Evolutionary conservation across 2,329 filamentous ascomycete species (phyloP).

Genomic region (Knufia petricola): DNA sequence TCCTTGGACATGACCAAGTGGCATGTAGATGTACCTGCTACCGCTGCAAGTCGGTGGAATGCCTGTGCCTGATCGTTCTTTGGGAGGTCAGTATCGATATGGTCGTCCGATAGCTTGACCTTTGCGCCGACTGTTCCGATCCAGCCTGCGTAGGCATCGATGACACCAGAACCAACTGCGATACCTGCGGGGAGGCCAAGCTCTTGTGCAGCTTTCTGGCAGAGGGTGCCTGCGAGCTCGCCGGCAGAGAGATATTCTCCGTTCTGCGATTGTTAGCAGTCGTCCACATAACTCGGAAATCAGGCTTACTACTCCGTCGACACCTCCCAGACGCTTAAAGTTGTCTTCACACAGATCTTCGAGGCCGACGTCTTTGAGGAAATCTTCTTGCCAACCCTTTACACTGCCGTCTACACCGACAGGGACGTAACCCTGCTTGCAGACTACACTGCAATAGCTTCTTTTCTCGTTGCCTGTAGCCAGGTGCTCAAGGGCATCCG

Average conservation of each 20-base stretch:
- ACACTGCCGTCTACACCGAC: conserved; percentile 96
- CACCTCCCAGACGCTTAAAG: conserved; percentile 87
- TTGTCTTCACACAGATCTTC: conserved; percentile 72
- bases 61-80: conserved; percentile 86
- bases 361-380: conserved; percentile 78
- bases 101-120: conserved; percentile 61
- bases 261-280: conserved; percentile 50
- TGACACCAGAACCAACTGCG: conserved; percentile 89
- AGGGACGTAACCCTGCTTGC: conserved; percentile 93
- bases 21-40: conserved; percentile 94
- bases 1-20: conserved; percentile 92
- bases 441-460: conserved; percentile 92
- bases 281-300: conserved; percentile 20
- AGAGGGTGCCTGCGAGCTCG: conserved; percentile 77
- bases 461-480: conserved; percentile 85
- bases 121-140: conserved; percentile 98
- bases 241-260: conserved; percentile 85
- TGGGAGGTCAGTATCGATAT: conserved; percentile 56
- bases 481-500: conserved; percentile 85
- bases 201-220: conserved; percentile 70
- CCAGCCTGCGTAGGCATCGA: conserved; percentile 97
- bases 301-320: conserved; percentile 80
- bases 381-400: conserved; percentile 97
- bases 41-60: conserved; percentile 83
- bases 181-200: conserved; percentile 80